Conservation (phyloP, 2,329 filamentous ascomycete genomes). For the Triangularia verruculosa region DNA sequence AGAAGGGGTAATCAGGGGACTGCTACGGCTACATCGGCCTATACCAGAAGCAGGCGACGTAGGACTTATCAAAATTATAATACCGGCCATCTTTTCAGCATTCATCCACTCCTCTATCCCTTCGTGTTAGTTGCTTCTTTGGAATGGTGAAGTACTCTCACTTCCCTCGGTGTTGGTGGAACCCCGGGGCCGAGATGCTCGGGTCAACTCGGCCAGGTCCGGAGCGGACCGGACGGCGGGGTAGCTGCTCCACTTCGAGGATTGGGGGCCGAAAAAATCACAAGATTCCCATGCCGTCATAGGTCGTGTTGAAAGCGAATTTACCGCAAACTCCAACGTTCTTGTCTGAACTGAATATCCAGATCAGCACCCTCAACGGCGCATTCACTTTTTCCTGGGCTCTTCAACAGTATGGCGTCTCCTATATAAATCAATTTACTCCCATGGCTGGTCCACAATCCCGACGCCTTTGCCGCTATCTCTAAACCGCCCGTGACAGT, state of each 20-base stretch:
- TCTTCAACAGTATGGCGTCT: not conserved
- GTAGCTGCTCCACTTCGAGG: not conserved
- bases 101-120: too few relatives aligned
- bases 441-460: not conserved
- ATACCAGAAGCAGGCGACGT: not conserved
- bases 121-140: not conserved
- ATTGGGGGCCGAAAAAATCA: constrained; percentile 9
- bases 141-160: not conserved
- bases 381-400: not conserved
- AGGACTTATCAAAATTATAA: not conserved
- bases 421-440: not conserved
- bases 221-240: constrained; percentile 7
- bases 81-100: too few relatives aligned
- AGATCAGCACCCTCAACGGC: constrained; percentile 4
- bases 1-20: constrained; percentile 27
- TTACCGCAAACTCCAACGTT: not conserved
- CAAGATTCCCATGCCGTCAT: constrained; percentile 22
- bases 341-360: not conserved
- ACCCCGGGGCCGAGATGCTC: constrained; percentile 11
- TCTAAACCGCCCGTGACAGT: not conserved
- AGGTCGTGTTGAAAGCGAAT: constrained; percentile 5
- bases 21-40: not conserved
- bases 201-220: constrained; percentile 18
- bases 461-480: not conserved
- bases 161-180: constrained; percentile 1